phyloP scores from a whole-genome alignment of 371 early-diverging fungal species.

The Dichotomocladium elegans region DNA sequence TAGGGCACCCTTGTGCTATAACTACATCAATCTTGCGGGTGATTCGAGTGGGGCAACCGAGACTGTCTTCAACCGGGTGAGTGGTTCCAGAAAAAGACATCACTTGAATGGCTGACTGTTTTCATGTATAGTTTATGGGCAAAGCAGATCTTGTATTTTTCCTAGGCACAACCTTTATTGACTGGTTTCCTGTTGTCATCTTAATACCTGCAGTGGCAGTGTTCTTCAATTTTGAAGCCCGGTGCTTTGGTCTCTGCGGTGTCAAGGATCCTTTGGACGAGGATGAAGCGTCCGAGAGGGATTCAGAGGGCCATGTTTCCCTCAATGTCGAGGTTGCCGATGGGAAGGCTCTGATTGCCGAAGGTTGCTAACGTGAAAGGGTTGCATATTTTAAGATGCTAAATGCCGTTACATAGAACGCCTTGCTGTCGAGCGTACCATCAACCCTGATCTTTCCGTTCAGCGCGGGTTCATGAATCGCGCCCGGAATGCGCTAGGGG shows the following conservation, averaged over 20 bases:
- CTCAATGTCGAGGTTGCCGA: constrained; percentile 44
- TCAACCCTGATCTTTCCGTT: constrained; percentile 17
- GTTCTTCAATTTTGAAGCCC: constrained; percentile 76
- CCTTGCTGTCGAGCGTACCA: constrained; percentile 18
- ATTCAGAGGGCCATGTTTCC: constrained; percentile 20
- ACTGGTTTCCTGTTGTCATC: constrained; percentile 83
- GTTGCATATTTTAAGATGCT: neutral
- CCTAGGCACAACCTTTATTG: constrained; percentile 82
- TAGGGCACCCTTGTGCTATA: constrained; percentile 90
- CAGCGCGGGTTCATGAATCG: constrained; percentile 21
- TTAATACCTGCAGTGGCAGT: constrained; percentile 72
- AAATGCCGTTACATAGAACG: constrained; percentile 19
- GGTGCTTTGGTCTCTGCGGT: constrained; percentile 65
- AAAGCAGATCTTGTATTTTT: constrained; percentile 85
- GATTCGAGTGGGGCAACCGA: constrained; percentile 11
- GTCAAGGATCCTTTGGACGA: constrained; percentile 58
- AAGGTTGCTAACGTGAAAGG: constrained; percentile 19
- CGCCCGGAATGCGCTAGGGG: constrained; percentile 11
- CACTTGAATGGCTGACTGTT: constrained; percentile 33
- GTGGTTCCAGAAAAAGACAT: constrained; percentile 17
- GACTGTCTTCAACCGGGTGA: constrained; percentile 46
- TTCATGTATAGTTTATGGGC: constrained; percentile 67
- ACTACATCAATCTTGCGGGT: constrained; percentile 77
- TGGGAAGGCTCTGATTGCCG: constrained; percentile 35
- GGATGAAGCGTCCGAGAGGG: constrained; percentile 38